A percentile compares a stretch with the other conserved stretches of the same genome.
Conservation (phyloP, 345 rosid genomes). For the Boechera divaricarpa region DNA sequence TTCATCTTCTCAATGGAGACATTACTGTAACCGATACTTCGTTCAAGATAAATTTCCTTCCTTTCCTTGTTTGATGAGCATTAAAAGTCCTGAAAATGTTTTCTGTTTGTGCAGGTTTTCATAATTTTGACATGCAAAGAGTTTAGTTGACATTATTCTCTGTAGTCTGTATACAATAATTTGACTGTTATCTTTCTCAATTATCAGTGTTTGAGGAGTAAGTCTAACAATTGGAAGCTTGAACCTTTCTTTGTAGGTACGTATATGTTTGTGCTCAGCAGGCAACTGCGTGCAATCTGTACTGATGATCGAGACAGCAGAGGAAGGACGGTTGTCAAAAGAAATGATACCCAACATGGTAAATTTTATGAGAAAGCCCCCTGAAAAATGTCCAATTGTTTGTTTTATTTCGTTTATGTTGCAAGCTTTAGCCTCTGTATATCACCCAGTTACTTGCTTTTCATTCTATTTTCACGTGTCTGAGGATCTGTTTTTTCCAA, state of each 20-base stretch:
- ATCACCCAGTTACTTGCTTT: neutral
- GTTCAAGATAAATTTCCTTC: slow-evolving; percentile 7
- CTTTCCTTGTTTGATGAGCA: slow-evolving; percentile 13
- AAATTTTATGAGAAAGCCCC: neutral
- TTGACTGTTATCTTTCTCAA: neutral
- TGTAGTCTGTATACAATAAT: neutral
- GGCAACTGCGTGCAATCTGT: neutral
- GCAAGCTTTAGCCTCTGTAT: neutral
- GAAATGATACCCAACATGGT: slow-evolving; percentile 9
- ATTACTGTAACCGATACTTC: slow-evolving; percentile 10
- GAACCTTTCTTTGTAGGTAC: slow-evolving; percentile 23
- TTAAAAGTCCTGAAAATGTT: neutral
- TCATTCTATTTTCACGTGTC: slow-evolving; percentile 10
- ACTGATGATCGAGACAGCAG: neutral
- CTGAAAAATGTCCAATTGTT: neutral
- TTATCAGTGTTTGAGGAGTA: slow-evolving; percentile 14
- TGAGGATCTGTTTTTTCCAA: neutral
- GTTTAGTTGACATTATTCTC: neutral
- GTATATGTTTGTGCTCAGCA: slow-evolving; percentile 1
- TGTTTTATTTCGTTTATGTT: neutral
- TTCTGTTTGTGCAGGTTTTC: slow-evolving; percentile 36
- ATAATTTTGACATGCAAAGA: slow-evolving; percentile 18
- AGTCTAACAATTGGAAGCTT: slow-evolving; percentile 27
- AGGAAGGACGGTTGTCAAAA: slow-evolving; percentile 1
- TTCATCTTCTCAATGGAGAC: neutral